Percentiles rank a stretch among this genome's conserved stretches.
Evolutionary conservation across 352 stramenopile genomes (phyloP).

Genomic region (Globisporangium yorkense): DNA sequence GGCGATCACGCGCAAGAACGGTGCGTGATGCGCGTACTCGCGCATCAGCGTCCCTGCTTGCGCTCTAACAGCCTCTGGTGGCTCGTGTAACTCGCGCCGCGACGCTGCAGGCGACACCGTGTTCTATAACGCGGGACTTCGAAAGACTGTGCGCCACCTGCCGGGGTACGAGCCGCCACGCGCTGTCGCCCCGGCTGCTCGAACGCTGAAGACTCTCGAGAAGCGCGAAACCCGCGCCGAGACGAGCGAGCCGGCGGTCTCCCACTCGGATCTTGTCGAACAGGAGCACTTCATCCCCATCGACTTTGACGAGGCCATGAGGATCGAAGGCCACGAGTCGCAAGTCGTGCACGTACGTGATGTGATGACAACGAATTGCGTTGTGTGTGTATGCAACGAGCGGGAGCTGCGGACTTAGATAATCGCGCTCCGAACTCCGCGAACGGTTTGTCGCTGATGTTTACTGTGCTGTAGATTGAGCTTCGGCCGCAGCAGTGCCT

Average conservation of each 20-base stretch:
- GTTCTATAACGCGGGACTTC: slow-evolving; percentile 56
- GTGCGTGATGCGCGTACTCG: slow-evolving; percentile 13
- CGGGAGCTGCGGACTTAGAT: neutral
- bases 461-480: slow-evolving; percentile 40
- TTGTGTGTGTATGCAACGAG: neutral
- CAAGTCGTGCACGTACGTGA: slow-evolving; percentile 71
- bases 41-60: too few species aligned
- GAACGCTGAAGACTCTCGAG: neutral
- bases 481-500: slow-evolving; percentile 89
- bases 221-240: slow-evolving; percentile 8
- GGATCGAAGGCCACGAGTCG: slow-evolving; percentile 78
- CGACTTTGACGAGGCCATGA: slow-evolving; percentile 73
- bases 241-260: slow-evolving; percentile 5
- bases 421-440: neutral
- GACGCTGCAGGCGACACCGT: slow-evolving; percentile 38
- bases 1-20: slow-evolving; percentile 48
- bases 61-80: neutral
- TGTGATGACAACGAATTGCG: neutral
- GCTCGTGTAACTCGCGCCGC: neutral
- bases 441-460: too few species aligned
- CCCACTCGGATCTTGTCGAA: slow-evolving; percentile 30
- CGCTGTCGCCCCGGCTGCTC: neutral
- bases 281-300: slow-evolving; percentile 72
- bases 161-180: slow-evolving; percentile 22
- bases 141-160: slow-evolving; percentile 53